Evolutionary conservation across 345 rosid species (phyloP), one percentile per base, ranked within the genome.

Genomic region (Cochlearia excelsa): DNA sequence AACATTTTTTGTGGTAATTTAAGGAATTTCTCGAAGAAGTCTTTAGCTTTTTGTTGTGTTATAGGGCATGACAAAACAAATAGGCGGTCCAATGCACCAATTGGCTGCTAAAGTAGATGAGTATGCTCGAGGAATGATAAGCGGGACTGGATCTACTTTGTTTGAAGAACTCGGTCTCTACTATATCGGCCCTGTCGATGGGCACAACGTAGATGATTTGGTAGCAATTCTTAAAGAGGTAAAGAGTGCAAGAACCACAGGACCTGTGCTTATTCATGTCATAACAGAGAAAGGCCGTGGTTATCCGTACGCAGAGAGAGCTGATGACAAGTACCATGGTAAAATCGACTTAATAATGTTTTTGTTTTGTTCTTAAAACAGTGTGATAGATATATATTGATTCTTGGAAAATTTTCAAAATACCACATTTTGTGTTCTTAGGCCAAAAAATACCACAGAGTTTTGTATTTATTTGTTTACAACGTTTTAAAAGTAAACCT

Each of bases 201-300:
- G 99, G 27, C 99, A 93, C 56, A 89, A 81, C 79, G 77, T 93
- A 23, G 95, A 89, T 68, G 99, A 93, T 75, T 76, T 93, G 59
- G 54, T 83, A 47, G 62, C 94, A 1, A 89, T 93, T 77, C 95
- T 93, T 28, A 78, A 87, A 45, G 99, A 93, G 79, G 97, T 93
- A 40, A 93, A 89, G 85, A 84, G 81, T 75, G 76, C 99, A 23
- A 82, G 84, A 74, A 86, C 97, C 50, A 83, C 87, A 0, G 97
- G 99, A 65, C 95, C 99, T 0, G 99, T 89, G 8, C 79, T 93
- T 58, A 86, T 93, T 72, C 99, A 93, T 80, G 97, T 86, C 30
- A 83, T 93, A 63, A 93, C 97, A 0, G 99, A 93, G 90, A 93
- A 93, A 81, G 99, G 99, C 57, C 87, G 97, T 5, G 99, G 99